Evolutionary conservation across 1,139 yeast genomes (phyloP), one percentile per base, ranked within the genome.

Genomic region (Kodamaea sp.): DNA sequence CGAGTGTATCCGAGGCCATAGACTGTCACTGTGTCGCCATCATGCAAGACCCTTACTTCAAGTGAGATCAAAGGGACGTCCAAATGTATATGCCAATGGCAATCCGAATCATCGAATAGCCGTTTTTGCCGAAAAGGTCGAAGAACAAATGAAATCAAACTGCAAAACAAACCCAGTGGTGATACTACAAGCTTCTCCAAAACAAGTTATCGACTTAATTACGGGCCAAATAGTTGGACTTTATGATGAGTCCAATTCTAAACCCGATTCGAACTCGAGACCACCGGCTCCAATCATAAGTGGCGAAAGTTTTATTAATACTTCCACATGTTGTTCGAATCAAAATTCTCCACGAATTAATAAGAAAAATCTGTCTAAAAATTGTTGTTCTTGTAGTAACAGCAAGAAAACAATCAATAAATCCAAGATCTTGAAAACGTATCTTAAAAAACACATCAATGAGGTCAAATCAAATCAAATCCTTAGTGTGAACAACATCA

Each of bases 1-100:
- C 44, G 84, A 82, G 53, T 92, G 98, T 57, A 88, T 92, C 30
- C 70, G 97, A 32, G 97, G 97, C 15, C 98, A 92, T 58, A 65
- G 98, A 32, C 85, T 96, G 4, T 81, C 94, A 3, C 79, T 83
- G 40, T 92, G 98, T 59, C 78, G 78, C 42, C 98, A 92, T 60
- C 79, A 84, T 34, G 71, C 76, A 37, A 70, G 96, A 36, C 89
- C 94, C 27, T 66, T 90, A 29, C 79, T 88, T 15, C 88, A 87
- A 51, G 96, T 90, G n/a, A 71, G 96, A 31, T 78, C 87, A 27
- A 76, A 95, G 43, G 97, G 97, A 0, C 66, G 97, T 36, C 97
- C 96, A 0, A 70, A 69, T 34, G 68, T 69, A 4, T 70, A 66
- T 41, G 71, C 75, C 4, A 61, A 58, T 44, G 73, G 72, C 24